These are phyloP conservation scores for Mycena haematopus DNA, from an alignment of 768 basidiomycete species.

Conservation along the genomic window DNA sequence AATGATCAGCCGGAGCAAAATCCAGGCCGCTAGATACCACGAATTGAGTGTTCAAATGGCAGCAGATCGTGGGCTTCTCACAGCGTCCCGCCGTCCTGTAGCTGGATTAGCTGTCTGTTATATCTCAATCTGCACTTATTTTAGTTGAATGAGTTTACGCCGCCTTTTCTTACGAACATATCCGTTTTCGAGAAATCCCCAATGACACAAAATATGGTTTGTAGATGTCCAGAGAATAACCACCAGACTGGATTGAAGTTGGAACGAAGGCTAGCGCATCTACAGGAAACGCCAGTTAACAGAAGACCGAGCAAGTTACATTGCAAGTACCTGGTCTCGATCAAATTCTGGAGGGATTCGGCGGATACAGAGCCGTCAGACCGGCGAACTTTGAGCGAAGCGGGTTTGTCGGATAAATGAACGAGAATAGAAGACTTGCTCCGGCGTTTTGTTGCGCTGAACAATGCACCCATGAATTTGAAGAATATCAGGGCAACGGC, in stretches of 20 bases:
- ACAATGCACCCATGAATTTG: conserved; percentile 43
- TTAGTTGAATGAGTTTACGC: no score
- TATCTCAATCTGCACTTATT: conserved; percentile 49
- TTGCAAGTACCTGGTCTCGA: conserved; percentile 40
- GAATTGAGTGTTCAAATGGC: conserved; percentile 15
- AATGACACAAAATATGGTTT: conserved; percentile 64
- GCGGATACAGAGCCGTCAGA: conserved; percentile 37
- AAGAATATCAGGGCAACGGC: not conserved
- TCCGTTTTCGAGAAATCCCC: conserved; percentile 67
- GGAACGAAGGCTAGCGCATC: conserved; percentile 49
- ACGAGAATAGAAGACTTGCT: conserved; percentile 37
- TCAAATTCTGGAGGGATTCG: conserved; percentile 46
- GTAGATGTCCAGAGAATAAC: conserved; percentile 64
- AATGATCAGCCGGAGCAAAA: conserved; percentile 58
- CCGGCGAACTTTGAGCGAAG: conserved; percentile 42
- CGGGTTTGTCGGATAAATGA: conserved; percentile 49
- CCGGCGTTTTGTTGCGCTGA: conserved; percentile 33
- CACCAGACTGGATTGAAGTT: conserved; percentile 56
- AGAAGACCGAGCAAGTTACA: not conserved
- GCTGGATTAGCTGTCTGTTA: conserved; percentile 55
- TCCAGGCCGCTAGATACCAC: conserved; percentile 61
- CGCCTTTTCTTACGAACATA: not conserved
- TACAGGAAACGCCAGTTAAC: not conserved
- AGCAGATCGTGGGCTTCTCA: conserved; percentile 38
- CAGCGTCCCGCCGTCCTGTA: conserved; percentile 72